Evolutionary conservation across 1,284 basidiomycete genomes (phyloP).

Genomic region (Puccinia horiana): DNA sequence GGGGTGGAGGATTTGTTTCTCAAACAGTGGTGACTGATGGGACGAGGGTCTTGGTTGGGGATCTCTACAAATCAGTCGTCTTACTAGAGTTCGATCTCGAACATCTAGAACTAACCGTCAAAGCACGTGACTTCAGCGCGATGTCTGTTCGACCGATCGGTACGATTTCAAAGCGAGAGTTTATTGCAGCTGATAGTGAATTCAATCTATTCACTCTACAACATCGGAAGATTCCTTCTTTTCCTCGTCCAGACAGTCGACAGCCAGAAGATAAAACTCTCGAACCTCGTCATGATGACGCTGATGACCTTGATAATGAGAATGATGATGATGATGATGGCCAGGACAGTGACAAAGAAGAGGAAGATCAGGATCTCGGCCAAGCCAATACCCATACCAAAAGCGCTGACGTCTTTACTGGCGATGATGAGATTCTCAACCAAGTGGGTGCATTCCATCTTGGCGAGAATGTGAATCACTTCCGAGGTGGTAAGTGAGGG

Average conservation of each 20-base stretch:
- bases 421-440: conserved; percentile 7
- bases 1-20: conserved; percentile 43
- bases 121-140: conserved; percentile 23
- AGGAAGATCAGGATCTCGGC: background rate
- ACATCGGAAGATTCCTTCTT: background rate
- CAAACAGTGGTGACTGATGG: conserved; percentile 27
- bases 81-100: conserved; percentile 35
- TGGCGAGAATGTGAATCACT: conserved; percentile 44
- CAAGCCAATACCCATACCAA: background rate
- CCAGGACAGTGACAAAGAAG: background rate
- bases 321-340: background rate
- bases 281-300: background rate
- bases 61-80: conserved; percentile 32
- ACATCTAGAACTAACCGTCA: conserved; percentile 26
- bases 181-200: conserved; percentile 36
- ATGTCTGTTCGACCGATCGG: conserved; percentile 38
- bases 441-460: conserved; percentile 29
- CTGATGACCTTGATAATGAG: background rate
- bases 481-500: conserved; percentile 19
- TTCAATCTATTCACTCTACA: conserved; percentile 42
- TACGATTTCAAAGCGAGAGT: conserved; percentile 21
- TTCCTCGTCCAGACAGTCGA: background rate
- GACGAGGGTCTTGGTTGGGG: conserved; percentile 23
- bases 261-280: background rate
- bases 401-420: background rate